These are phyloP conservation scores for Prunus kanzakura DNA, from an alignment of 306 rosid genomes.

Conservation along the genomic window DNA sequence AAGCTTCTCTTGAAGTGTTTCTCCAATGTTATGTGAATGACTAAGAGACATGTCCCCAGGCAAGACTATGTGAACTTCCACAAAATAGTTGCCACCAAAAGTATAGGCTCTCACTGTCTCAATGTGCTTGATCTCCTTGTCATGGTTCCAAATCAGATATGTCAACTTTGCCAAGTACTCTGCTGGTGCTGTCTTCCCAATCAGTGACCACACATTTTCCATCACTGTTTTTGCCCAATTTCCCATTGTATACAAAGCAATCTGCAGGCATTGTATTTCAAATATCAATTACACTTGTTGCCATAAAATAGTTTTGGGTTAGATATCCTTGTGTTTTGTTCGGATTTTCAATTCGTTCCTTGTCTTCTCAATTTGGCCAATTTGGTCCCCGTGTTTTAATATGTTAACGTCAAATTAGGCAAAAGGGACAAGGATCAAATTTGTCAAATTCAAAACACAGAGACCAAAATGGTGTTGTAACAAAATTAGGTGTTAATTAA, in stretches of 20 bases:
- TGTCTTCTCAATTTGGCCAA: not conserved
- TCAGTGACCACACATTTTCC: slow-evolving; percentile 87
- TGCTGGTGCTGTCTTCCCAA: slow-evolving; percentile 78
- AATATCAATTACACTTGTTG: not conserved
- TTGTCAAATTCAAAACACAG: no score
- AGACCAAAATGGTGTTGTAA: not conserved
- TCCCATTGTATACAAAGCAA: slow-evolving; percentile 74
- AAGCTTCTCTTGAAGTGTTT: slow-evolving; percentile 83
- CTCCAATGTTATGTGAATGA: slow-evolving; percentile 83
- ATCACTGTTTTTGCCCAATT: slow-evolving; percentile 86
- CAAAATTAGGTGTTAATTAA: not conserved
- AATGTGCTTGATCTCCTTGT: slow-evolving; percentile 65
- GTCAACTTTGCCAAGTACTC: slow-evolving; percentile 82
- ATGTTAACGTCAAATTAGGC: not conserved
- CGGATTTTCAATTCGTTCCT: not conserved
- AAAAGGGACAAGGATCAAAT: no score
- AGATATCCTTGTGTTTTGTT: not conserved
- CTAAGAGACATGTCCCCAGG: slow-evolving; percentile 56
- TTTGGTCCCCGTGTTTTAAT: not conserved
- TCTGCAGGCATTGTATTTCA: slow-evolving; percentile 39
- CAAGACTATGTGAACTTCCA: slow-evolving; percentile 77
- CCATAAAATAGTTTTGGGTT: not conserved
- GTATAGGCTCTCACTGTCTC: slow-evolving; percentile 78
- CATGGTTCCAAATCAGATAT: slow-evolving; percentile 82
- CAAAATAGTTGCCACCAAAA: slow-evolving; percentile 79